A percentile compares a stretch with the other conserved stretches of the same genome.
Conservation (phyloP, 202 grass and related monocot species). For the Setaria viridis region DNA sequence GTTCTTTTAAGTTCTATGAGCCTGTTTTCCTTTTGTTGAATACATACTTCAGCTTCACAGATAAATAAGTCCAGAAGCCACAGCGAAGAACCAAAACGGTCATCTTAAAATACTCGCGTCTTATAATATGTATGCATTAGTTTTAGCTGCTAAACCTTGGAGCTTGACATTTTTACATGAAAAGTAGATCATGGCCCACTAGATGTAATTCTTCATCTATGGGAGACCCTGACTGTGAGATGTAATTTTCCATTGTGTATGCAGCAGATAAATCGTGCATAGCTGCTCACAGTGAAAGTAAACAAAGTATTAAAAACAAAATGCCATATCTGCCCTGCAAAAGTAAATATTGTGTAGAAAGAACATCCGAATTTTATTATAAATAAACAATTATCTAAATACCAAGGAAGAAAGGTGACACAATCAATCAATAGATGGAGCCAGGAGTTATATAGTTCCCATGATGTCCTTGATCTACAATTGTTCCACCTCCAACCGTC, state of each 20-base stretch:
- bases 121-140: not conserved
- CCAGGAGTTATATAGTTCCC: not conserved
- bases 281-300: not conserved
- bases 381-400: not conserved
- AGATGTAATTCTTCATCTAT: not conserved
- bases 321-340: not conserved
- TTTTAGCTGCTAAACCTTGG: not conserved
- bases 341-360: not conserved
- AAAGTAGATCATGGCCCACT: too few relatives aligned
- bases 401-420: not conserved
- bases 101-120: not conserved
- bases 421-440: not conserved
- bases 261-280: not conserved
- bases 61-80: not conserved
- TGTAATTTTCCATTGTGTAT: not conserved
- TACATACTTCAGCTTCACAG: not conserved
- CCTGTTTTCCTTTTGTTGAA: slow-evolving; percentile 1
- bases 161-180: not conserved
- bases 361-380: not conserved
- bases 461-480: not conserved
- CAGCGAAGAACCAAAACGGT: not conserved
- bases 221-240: too few relatives aligned
- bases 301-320: not conserved
- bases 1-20: not conserved
- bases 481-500: not conserved